These are phyloP conservation scores for Selaginella tamariscina DNA, from an alignment of 75 land plant genomes.

Conservation along the genomic window DNA sequence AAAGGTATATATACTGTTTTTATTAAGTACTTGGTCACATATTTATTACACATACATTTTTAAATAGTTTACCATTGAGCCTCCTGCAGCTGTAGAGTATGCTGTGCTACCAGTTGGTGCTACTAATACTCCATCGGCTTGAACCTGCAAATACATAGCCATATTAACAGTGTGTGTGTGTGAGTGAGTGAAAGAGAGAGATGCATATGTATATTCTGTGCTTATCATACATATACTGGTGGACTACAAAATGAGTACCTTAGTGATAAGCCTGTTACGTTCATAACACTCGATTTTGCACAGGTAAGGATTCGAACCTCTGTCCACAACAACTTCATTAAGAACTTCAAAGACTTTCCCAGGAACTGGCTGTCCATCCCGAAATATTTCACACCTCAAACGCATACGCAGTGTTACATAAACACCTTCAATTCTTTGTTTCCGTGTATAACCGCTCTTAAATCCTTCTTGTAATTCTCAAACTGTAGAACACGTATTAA, in stretches of 20 bases:
- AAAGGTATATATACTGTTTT: not conserved
- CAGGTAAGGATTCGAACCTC: slow-evolving; percentile 95
- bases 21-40: not conserved
- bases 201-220: no score
- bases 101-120: slow-evolving; percentile 99
- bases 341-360: slow-evolving; percentile 93
- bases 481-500: slow-evolving; percentile 35
- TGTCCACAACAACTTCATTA: slow-evolving; percentile 93
- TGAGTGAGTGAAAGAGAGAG: no score
- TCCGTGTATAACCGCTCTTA: slow-evolving; percentile 83
- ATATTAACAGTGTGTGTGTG: not conserved
- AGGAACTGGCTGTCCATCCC: slow-evolving; percentile 76
- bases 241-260: slow-evolving; percentile 30
- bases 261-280: slow-evolving; percentile 80
- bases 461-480: slow-evolving; percentile 59
- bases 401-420: slow-evolving; percentile 97
- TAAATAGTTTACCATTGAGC: slow-evolving; percentile 69
- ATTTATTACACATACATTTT: not conserved
- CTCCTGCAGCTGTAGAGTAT: slow-evolving; percentile 97
- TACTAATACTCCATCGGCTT: slow-evolving; percentile 95
- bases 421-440: slow-evolving; percentile 72
- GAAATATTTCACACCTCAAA: slow-evolving; percentile 71
- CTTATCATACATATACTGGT: not conserved
- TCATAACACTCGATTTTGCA: slow-evolving; percentile 98
- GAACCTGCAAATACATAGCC: slow-evolving; percentile 43